Conservation (phyloP, 495 filamentous ascomycete species). For the Neurospora pannonica region DNA sequence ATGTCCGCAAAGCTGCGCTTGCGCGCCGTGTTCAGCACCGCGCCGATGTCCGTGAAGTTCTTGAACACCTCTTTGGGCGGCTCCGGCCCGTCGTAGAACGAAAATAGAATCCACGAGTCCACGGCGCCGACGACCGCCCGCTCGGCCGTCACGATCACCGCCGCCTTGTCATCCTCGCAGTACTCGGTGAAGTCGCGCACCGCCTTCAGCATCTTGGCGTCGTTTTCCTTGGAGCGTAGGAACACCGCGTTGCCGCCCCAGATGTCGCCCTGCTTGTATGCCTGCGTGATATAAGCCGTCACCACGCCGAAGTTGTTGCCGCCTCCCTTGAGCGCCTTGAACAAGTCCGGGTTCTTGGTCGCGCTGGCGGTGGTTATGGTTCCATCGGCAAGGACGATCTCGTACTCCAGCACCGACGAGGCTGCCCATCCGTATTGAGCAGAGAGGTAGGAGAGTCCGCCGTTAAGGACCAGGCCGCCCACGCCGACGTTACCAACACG, state of each 20-base stretch:
- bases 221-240: slow-evolving; percentile 28
- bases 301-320: slow-evolving; percentile 45
- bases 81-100: slow-evolving; percentile 53
- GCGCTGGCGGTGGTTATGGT: slow-evolving; percentile 40
- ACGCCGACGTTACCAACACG: slow-evolving; percentile 38
- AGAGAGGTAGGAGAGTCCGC: slow-evolving; percentile 41
- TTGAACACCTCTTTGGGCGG: slow-evolving; percentile 46
- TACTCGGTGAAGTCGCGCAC: slow-evolving; percentile 48
- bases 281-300: slow-evolving; percentile 38
- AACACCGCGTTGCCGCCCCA: slow-evolving; percentile 49
- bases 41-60: slow-evolving; percentile 42
- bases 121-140: slow-evolving; percentile 31
- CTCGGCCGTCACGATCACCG: slow-evolving; percentile 46
- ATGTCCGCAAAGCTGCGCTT: slow-evolving; percentile 45
- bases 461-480: slow-evolving; percentile 32
- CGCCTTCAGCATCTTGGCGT: slow-evolving; percentile 36
- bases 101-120: slow-evolving; percentile 49
- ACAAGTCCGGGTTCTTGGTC: slow-evolving; percentile 30
- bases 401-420: slow-evolving; percentile 43
- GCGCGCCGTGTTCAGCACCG: slow-evolving; percentile 39
- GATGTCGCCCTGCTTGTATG: slow-evolving; percentile 37
- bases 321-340: slow-evolving; percentile 36
- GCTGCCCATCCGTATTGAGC: slow-evolving; percentile 49
- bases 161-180: slow-evolving; percentile 46
- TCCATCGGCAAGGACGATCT: slow-evolving; percentile 48